Base-by-base conservation (phyloP, 2,329 filamentous ascomycete species). In the Colletotrichum tamarilloi region DNA sequence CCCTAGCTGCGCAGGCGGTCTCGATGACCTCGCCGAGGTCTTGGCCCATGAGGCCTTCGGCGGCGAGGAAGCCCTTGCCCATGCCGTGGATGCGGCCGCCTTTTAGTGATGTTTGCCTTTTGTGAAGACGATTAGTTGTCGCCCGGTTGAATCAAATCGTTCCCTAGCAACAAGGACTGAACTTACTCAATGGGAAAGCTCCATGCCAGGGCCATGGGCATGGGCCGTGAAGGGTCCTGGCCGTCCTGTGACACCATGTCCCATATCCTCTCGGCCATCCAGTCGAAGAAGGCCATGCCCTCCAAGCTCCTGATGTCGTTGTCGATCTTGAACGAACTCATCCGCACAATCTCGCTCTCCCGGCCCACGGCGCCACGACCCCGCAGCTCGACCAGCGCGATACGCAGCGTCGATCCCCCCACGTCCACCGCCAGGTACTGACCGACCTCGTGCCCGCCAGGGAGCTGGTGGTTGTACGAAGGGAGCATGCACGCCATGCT, bases 181-280 rank as follows among this genome's bases (percentile, higher is more conserved):
- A 85, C 89, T 79, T 84, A 92, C 91, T 93, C 89, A 57, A 93
- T 90, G 30, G 91, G 91, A 76, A 93, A 93, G 72, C 91, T 93
- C 91, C 91, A 93, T 6, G 91, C 89, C 74, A 93, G 80, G 1
- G 91, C 91, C 82, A 92, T 85, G 9, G 87, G 87, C 64, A 93
- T 82, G 32, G 87, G 85, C 2, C 83, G 80, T 28, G 84, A 82
- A 5, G 80, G 78, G 56, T 76, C 79, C 70, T 82, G 80, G 26
- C 79, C 81, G 3, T 81, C 79, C 57, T 83, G 81, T 7, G 83
- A 81, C 12, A 93, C 81, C 1, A 90, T 90, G 62, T 92, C 87
- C 64, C 84, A 79, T 76, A 93, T 91, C 75, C 86, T 87, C 55
- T 85, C 83, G 0, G 91, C 91, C 87, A 93, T 91, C 92, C 92